A percentile compares a stretch with the other conserved stretches of the same genome.
These are phyloP conservation scores for Carallia brachiata DNA, from an alignment of 345 rosid genomes.

Conservation along the genomic window DNA sequence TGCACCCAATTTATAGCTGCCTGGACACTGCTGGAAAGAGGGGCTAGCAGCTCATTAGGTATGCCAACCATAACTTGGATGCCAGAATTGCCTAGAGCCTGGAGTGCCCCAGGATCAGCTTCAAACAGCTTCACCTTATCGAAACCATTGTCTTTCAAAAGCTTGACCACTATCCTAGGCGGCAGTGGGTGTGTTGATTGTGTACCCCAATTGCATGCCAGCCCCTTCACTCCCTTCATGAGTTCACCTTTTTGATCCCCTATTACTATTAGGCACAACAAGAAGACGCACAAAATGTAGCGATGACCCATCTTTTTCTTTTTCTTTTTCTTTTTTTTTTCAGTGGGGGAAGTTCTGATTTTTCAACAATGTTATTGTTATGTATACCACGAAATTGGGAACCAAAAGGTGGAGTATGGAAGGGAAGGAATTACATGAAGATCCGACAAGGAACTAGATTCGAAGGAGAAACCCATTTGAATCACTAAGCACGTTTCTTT, in stretches of 20 bases:
- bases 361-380: background rate
- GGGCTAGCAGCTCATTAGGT: conserved; percentile 67
- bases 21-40: conserved; percentile 55
- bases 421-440: conserved; percentile 19
- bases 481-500: background rate
- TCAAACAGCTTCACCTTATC: conserved; percentile 83
- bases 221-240: conserved; percentile 41
- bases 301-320: conserved; percentile 9
- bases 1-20: conserved; percentile 69
- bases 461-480: conserved; percentile 20
- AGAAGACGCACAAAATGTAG: conserved; percentile 1
- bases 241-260: background rate
- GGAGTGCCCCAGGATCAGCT: conserved; percentile 78
- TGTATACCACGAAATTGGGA: background rate
- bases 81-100: conserved; percentile 80
- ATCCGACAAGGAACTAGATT: conserved; percentile 21
- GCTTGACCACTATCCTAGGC: conserved; percentile 57
- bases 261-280: conserved; percentile 9
- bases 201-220: conserved; percentile 80
- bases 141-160: conserved; percentile 78
- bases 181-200: conserved; percentile 66
- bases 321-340: background rate
- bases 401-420: background rate
- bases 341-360: background rate
- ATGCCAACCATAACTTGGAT: conserved; percentile 94